Percentiles rank a stretch among this genome's conserved stretches.
Conservation (phyloP, 1,284 basidiomycete genomes). For the Entoloma clypeatum region DNA sequence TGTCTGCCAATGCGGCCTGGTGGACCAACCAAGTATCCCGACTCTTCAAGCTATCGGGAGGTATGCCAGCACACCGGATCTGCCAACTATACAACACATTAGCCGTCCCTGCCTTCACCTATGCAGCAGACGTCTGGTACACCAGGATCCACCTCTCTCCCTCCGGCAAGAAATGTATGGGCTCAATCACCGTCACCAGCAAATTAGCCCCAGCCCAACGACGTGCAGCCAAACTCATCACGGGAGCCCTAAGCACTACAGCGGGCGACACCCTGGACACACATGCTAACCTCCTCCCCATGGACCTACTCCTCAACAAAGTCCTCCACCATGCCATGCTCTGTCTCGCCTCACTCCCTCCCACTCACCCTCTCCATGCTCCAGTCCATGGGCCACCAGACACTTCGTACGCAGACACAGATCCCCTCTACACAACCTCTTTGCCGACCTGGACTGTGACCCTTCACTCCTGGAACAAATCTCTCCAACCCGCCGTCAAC, state of each 20-base stretch:
- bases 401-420: neutral
- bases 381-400: constrained; percentile 13
- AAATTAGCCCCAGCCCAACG: constrained; percentile 29
- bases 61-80: constrained; percentile 16
- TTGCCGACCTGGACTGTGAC: too few species aligned
- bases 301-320: constrained; percentile 22
- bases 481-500: too few species aligned
- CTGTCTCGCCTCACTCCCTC: constrained; percentile 28
- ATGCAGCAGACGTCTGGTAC: too few species aligned
- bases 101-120: constrained; percentile 18
- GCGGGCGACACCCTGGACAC: constrained; percentile 29
- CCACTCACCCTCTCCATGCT: constrained; percentile 27
- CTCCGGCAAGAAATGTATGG: constrained; percentile 1
- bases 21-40: constrained; percentile 16
- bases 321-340: constrained; percentile 23
- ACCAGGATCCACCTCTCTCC: constrained; percentile 29
- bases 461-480: too few species aligned
- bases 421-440: constrained; percentile 9
- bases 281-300: constrained; percentile 31
- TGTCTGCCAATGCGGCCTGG: constrained; percentile 26
- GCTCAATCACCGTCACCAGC: constrained; percentile 9
- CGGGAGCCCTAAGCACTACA: constrained; percentile 31
- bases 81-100: constrained; percentile 22
- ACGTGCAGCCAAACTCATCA: constrained; percentile 26
- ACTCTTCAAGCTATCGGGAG: constrained; percentile 20